Evolutionary conservation across 148 eudicot genomes (phyloP), one percentile per base, ranked within the genome.

Genomic region (Tetragonia tetragonoides): DNA sequence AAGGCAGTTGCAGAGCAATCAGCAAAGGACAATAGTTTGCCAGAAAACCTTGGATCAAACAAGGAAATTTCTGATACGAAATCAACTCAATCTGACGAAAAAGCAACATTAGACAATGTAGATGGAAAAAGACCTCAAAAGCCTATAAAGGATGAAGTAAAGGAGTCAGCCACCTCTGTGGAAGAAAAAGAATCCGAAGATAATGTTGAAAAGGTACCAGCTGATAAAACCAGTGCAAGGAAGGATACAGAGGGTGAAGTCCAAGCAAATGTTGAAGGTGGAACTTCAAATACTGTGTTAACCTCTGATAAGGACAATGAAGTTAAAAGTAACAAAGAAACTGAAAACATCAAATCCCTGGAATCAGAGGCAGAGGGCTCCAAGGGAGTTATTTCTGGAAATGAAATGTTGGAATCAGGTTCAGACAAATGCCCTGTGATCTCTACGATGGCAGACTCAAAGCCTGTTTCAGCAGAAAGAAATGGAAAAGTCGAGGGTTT

Each of bases 1-100:
- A 95, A 88, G 85, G 93, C 94, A 38, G 94, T 86, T 53, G 83
- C 79, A 1, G 97, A 95, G 75, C 85, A 89, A 57, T 81, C 82
- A 67, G 81, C 88, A 39, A 85, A 84, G 75, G 94, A 89, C 7
- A 74, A 59, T 75, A 62, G 79, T 40, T 24, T 81, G 5, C 15
- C 7, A 1, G 86, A 81, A 79, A 81, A 64, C 73, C 60, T 51
- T 64, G 72, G 73, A 12, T 68, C n/a, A 40, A 61, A 34, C 46
- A 49, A 76, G 70, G 84, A 79, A 74, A 79, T 15, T 18, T 40
- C 70, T 81, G 74, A 24, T 39, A 23, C 74, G 56, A 86, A 77
- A 78, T 72, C 83, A 60, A 68, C 74, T 75, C 74, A 51, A 59
- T 77, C 72, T 75, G 82, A 80, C 70, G 82, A 82, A 18, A 78